Evolutionary conservation across 192 early-diverging fungal species (phyloP).

Genomic region (Backusella liffmaniae): DNA sequence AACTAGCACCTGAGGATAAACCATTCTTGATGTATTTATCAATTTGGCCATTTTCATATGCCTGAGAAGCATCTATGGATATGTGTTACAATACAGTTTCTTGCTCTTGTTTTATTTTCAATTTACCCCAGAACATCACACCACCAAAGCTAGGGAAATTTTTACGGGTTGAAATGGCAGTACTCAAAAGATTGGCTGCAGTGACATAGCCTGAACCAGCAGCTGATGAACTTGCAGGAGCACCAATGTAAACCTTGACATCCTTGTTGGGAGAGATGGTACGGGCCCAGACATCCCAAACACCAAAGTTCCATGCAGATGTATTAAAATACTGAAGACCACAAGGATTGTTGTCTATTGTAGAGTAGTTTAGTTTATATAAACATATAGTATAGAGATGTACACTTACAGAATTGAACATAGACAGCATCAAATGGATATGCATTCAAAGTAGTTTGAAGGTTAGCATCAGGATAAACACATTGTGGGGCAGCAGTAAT

Average conservation of each 20-base stretch:
- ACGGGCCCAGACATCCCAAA: slow-evolving; percentile 62
- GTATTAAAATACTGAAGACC: slow-evolving; percentile 21
- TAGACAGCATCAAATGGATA: slow-evolving; percentile 60
- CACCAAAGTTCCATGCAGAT: slow-evolving; percentile 36
- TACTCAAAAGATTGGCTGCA: slow-evolving; percentile 32
- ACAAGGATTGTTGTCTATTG: slow-evolving; percentile 58
- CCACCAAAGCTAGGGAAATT: slow-evolving; percentile 54
- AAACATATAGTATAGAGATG: neutral
- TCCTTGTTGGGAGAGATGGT: slow-evolving; percentile 53
- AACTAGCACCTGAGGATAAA: slow-evolving; percentile 2
- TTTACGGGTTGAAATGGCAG: slow-evolving; percentile 36
- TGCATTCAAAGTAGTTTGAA: slow-evolving; percentile 48
- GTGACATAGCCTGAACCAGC: slow-evolving; percentile 54
- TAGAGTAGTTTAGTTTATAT: neutral
- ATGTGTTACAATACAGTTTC: neutral
- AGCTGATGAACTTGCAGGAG: slow-evolving; percentile 52
- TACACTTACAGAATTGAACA: slow-evolving; percentile 53
- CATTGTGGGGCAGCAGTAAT: slow-evolving; percentile 63
- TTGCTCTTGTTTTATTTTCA: neutral
- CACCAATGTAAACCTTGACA: slow-evolving; percentile 61
- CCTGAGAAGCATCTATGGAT: slow-evolving; percentile 34
- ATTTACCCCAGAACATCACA: slow-evolving; percentile 57
- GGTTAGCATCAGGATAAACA: slow-evolving; percentile 60
- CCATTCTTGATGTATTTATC: slow-evolving; percentile 5
- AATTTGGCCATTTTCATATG: slow-evolving; percentile 23